Percentiles rank a stretch among this genome's conserved stretches.
These are phyloP conservation scores for Backusella psychrophila DNA, from an alignment of 192 early-diverging fungal genomes.

Conservation along the genomic window DNA sequence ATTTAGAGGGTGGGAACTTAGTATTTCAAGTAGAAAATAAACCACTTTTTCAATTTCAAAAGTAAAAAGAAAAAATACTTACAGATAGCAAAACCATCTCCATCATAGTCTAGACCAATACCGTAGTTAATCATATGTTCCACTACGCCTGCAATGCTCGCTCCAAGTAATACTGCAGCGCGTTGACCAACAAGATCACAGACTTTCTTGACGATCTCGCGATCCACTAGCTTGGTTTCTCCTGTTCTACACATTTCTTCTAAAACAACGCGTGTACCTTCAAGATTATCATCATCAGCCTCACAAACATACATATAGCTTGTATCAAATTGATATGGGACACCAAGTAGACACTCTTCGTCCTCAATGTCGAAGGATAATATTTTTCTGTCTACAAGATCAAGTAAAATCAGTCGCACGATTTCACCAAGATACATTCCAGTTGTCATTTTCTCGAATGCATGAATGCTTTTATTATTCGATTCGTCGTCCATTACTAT, in stretches of 20 bases:
- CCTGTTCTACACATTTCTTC: constrained; percentile 67
- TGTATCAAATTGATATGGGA: constrained; percentile 71
- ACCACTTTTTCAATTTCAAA: not conserved
- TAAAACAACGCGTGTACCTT: constrained; percentile 61
- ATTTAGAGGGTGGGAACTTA: not conserved
- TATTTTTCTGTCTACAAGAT: constrained; percentile 74
- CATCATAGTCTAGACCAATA: constrained; percentile 13
- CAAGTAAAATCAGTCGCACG: constrained; percentile 66
- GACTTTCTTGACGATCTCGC: constrained; percentile 76
- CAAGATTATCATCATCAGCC: constrained; percentile 66
- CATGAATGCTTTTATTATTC: constrained; percentile 73
- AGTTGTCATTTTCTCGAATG: constrained; percentile 92
- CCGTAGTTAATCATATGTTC: constrained; percentile 36
- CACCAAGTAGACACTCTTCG: constrained; percentile 52
- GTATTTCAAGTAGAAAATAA: not conserved
- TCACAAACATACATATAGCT: constrained; percentile 71
- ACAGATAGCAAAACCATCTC: constrained; percentile 37
- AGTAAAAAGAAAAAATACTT: constrained; percentile 19
- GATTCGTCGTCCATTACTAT: constrained; percentile 76
- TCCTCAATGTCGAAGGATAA: constrained; percentile 44
- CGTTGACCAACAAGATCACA: constrained; percentile 72
- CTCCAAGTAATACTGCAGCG: constrained; percentile 68
- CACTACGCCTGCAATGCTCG: constrained; percentile 54
- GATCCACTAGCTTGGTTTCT: constrained; percentile 69
- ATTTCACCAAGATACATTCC: constrained; percentile 93